A percentile compares a stretch with the other conserved stretches of the same genome.
Evolutionary conservation across 2,329 filamentous ascomycete species (phyloP).

Genomic region (Cladosporium sp.): DNA sequence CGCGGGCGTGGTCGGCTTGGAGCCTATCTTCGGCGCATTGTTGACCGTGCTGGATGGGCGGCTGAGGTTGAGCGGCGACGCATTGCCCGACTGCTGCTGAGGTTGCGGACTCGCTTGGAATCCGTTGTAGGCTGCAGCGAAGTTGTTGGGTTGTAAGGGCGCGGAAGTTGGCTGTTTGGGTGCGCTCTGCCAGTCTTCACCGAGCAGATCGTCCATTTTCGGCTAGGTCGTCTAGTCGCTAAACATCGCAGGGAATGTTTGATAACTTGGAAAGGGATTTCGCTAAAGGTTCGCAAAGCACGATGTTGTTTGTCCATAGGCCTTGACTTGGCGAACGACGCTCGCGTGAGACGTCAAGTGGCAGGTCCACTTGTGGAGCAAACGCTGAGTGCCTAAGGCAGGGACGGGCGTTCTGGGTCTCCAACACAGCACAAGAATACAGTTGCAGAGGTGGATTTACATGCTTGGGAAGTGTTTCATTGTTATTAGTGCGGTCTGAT

Average conservation of each 20-base stretch:
- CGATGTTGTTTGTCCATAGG: neutral
- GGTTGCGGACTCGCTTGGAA: slow-evolving; percentile 34
- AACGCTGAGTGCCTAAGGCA: neutral
- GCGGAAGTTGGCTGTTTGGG: slow-evolving; percentile 21
- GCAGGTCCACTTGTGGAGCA: neutral
- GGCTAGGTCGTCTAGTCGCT: neutral
- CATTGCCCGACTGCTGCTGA: slow-evolving; percentile 32
- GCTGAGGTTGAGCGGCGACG: slow-evolving; percentile 23
- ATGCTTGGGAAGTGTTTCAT: too few species aligned
- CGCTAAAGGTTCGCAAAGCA: neutral
- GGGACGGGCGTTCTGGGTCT: too few species aligned
- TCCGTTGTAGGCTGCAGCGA: slow-evolving; percentile 28
- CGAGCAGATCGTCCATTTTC: slow-evolving; percentile 44
- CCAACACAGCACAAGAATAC: too few species aligned
- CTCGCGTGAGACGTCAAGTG: neutral
- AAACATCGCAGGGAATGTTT: neutral
- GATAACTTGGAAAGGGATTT: neutral
- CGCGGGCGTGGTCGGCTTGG: slow-evolving; percentile 47
- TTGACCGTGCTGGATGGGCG: slow-evolving; percentile 37
- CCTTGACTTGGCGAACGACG: neutral
- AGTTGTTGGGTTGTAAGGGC: slow-evolving; percentile 21
- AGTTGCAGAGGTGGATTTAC: too few species aligned
- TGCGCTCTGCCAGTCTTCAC: slow-evolving; percentile 41
- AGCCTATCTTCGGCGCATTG: slow-evolving; percentile 40
- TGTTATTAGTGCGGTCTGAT: too few species aligned